Evolutionary conservation across 345 rosid species (phyloP), one percentile per base, ranked within the genome.

Genomic region (Triadica sebifera): DNA sequence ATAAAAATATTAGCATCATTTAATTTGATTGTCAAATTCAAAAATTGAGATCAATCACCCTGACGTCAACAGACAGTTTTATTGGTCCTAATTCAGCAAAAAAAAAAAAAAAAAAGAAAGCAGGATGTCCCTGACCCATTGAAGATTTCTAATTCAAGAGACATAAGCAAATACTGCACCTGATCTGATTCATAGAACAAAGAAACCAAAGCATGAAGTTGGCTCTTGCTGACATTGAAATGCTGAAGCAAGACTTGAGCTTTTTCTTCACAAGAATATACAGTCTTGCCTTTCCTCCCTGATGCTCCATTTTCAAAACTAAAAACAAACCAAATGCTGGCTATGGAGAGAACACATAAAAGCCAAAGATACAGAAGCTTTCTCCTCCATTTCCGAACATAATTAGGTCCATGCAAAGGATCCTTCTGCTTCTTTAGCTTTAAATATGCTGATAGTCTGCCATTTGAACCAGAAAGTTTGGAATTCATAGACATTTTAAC

Each of bases 161-260:
- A 55, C 19, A 50, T n/a, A 63, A 39, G 52, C 45, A 82, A n/a
- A 58, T 64, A 39, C 29, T 65, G 29, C 66, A 87, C 95, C 92
- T 90, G 88, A 78, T 89, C 87, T 64, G 89, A 87, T 72, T 84
- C 89, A 57, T 84, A 82, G 82, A 88, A 86, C 50, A 89, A 71
- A 73, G 91, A 83, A 80, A 86, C 89, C 74, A 89, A 80, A 78
- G 77, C 84, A 80, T 80, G 85, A 82, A 89, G 83, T 75, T 86
- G 91, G 80, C 82, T 84, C 80, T 73, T 79, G 83, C 91, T 89
- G 68, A 89, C 82, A 80, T 91, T 90, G 82, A 81, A 84, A 78
- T 86, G 84, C 77, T 77, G 82, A 56, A 81, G 73, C 65, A 84
- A 80, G 77, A 85, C 83, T 74, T 73, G 78, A 73, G 78, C 86